Conservation (phyloP, 2,329 filamentous ascomycete genomes). For the Pseudocercospora fuligena region DNA sequence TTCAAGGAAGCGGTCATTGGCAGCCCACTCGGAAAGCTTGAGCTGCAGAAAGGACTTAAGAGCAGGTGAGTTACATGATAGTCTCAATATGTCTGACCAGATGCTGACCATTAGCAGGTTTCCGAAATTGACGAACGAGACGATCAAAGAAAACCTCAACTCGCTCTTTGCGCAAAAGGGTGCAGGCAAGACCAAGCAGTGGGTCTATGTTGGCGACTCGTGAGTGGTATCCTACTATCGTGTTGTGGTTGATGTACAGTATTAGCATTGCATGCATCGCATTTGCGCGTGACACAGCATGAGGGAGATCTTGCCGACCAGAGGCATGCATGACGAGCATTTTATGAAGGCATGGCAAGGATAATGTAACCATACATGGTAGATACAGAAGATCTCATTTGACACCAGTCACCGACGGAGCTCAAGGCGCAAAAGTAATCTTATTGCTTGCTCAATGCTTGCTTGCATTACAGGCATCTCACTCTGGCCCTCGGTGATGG, state of each 20-base stretch:
- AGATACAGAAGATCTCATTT: background rate
- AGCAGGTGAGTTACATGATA: constrained; percentile 57
- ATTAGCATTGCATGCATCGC: background rate
- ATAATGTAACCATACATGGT: constrained; percentile 1
- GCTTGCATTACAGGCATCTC: background rate
- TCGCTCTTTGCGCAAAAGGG: constrained; percentile 67
- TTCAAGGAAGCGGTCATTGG: constrained; percentile 74
- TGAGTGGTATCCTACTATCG: constrained; percentile 10
- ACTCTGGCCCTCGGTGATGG: background rate
- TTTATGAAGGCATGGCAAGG: background rate
- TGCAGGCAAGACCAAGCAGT: constrained; percentile 68
- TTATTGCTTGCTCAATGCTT: too few relatives aligned
- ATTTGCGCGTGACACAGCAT: background rate
- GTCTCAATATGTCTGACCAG: constrained; percentile 5
- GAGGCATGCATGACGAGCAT: background rate
- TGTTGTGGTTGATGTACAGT: background rate
- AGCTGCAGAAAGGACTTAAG: constrained; percentile 75
- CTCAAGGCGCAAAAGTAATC: background rate
- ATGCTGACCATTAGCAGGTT: constrained; percentile 55
- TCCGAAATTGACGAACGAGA: constrained; percentile 69
- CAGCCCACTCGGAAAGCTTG: constrained; percentile 73
- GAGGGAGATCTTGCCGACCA: background rate
- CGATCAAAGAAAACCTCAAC: constrained; percentile 73
- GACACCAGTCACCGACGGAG: background rate
- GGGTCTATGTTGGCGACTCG: constrained; percentile 49